A percentile compares a stretch with the other conserved stretches of the same genome.
These are phyloP conservation scores for Colletotrichum tofieldiae DNA, from an alignment of 2,329 filamentous ascomycete genomes.

Conservation along the genomic window DNA sequence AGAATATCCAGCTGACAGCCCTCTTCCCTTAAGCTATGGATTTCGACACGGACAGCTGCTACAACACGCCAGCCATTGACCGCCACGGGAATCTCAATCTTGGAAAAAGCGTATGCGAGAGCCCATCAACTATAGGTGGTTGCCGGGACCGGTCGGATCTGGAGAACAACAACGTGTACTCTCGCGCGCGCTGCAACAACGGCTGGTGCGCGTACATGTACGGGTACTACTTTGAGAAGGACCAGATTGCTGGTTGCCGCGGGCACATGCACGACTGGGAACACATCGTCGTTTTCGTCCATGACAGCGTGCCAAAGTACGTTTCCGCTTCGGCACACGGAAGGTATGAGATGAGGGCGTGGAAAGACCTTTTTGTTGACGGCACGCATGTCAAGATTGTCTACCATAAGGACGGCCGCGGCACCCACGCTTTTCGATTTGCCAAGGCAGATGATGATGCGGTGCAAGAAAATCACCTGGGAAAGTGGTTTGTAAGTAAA, in stretches of 20 bases:
- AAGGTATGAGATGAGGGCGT: background rate
- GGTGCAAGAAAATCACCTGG: background rate
- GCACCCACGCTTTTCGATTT: background rate
- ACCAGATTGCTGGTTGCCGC: constrained; percentile 48
- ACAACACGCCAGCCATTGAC: background rate
- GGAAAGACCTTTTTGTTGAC: background rate
- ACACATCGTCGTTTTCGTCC: constrained; percentile 1
- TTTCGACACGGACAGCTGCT: background rate
- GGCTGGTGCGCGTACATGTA: constrained; percentile 62
- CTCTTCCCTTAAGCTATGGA: background rate
- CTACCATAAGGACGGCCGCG: background rate
- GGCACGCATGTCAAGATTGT: background rate
- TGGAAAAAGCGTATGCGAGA: background rate
- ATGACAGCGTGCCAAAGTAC: background rate
- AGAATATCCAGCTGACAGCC: background rate
- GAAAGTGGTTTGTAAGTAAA: background rate
- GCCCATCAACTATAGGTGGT: accelerated
- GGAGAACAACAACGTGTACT: constrained; percentile 59
- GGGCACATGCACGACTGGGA: background rate
- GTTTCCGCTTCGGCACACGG: background rate
- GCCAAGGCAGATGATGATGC: background rate
- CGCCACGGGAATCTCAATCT: background rate
- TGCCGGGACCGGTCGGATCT: constrained; percentile 55
- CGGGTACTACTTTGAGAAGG: constrained; percentile 65
- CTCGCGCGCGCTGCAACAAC: constrained; percentile 60